Evolutionary conservation across 129 eudicot species (phyloP), one percentile per base, ranked within the genome.

Genomic region (Flaveria linearis): DNA sequence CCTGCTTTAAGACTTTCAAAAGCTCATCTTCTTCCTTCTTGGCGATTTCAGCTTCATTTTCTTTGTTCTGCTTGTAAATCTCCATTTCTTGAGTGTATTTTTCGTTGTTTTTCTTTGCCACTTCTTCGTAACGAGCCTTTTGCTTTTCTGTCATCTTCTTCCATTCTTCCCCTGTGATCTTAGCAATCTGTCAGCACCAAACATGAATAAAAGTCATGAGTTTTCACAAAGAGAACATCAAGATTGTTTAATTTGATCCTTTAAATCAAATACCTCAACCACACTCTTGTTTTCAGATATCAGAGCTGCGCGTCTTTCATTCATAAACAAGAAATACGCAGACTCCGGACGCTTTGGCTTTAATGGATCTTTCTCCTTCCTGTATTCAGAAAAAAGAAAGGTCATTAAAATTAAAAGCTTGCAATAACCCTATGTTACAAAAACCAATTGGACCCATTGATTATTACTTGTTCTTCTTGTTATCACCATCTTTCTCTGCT

Each of bases 291-390:
- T 86, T 71, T 94, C 92, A 9, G 91, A 86, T 63, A 86, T 69
- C 50, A 91, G 45, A 68, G 87, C 86, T 9, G 91, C 86, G 7
- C 97, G 79, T 16, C 96, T 82, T 76, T 91, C 97, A 3, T 86
- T 88, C 20, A 84, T 82, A 71, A 83, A 94, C 88, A 94, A 47
- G 84, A 94, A 94, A 79, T 82, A 94, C 1, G 98, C 97, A 12
- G 93, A 69, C 85, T 91, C 75, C 3, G 96, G 98, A n/a, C 88
- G 96, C 85, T 94, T 94, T 3, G 98, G 98, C 76, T 94, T 94
- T 78, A 83, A 81, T 18, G 97, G 96, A 70, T 94, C 98, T 82
- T 86, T 94, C 68, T 87, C 97, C 83, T 88, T 91, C 90, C 98
- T 94, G 83, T 55, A 4, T 43, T 7, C 50, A 77, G 7, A 60